Conservation (phyloP, 169 alveolate genomes). For the Plasmodium coatneyi region DNA sequence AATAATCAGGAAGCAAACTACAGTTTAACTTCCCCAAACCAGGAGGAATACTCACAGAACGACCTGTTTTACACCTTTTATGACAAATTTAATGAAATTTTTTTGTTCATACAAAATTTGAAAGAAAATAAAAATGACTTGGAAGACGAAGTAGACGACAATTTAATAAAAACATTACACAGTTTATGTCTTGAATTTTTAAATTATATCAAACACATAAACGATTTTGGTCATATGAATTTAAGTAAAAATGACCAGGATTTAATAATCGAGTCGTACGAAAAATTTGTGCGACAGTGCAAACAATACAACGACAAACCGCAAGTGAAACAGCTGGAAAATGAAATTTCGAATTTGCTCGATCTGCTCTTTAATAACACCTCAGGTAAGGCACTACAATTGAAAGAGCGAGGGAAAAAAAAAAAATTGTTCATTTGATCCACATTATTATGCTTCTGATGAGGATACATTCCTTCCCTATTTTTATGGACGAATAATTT, state of each 20-base stretch:
- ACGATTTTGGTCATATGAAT: slow-evolving; percentile 56
- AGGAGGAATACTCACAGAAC: neutral
- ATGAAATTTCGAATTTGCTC: slow-evolving; percentile 62
- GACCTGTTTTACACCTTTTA: slow-evolving; percentile 33
- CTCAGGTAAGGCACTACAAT: slow-evolving; percentile 16
- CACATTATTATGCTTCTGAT: neutral
- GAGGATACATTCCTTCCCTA: neutral
- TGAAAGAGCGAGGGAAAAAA: neutral
- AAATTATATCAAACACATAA: slow-evolving; percentile 51
- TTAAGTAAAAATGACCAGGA: slow-evolving; percentile 49
- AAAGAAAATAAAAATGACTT: slow-evolving; percentile 65
- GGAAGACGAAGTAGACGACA: slow-evolving; percentile 70
- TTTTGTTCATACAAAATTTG: slow-evolving; percentile 37
- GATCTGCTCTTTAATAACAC: slow-evolving; percentile 64
- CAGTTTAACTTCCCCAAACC: neutral
- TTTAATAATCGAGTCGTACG: slow-evolving; percentile 53
- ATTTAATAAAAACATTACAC: slow-evolving; percentile 60
- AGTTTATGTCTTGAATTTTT: slow-evolving; percentile 46
- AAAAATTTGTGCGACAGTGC: slow-evolving; percentile 62
- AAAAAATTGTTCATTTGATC: neutral
- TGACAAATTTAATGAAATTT: slow-evolving; percentile 36
- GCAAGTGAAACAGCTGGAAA: slow-evolving; percentile 57
- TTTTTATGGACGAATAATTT: neutral
- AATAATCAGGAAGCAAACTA: slow-evolving; percentile 2
- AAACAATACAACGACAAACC: slow-evolving; percentile 65